A percentile compares a stretch with the other conserved stretches of the same genome.
These are phyloP conservation scores for Ruellia speciosa DNA, from an alignment of 305 asterid species.

Conservation along the genomic window DNA sequence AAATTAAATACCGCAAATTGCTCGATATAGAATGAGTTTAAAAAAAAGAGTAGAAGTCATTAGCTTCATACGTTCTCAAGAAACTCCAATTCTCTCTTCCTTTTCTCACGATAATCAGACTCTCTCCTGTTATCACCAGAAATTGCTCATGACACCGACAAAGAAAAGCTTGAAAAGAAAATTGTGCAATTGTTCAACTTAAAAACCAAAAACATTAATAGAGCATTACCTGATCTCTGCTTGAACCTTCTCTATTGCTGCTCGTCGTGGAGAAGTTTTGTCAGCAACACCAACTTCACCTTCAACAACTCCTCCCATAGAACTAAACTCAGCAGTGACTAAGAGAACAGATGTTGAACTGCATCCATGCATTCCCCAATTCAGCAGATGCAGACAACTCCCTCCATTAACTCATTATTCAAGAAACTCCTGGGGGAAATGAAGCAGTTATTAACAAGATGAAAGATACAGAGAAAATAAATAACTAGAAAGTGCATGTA, in stretches of 20 bases:
- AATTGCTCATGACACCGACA: constrained; percentile 18
- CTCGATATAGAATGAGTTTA: constrained; percentile 14
- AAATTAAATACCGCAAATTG: constrained; percentile 19
- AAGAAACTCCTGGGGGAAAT: constrained; percentile 20
- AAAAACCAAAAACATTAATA: constrained; percentile 41
- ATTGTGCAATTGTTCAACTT: constrained; percentile 7
- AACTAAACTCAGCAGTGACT: constrained; percentile 76
- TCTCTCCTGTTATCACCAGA: constrained; percentile 60
- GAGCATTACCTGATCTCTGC: constrained; percentile 82
- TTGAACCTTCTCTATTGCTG: constrained; percentile 69
- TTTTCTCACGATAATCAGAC: constrained; percentile 65
- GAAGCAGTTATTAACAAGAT: constrained; percentile 10
- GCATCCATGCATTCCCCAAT: constrained; percentile 73
- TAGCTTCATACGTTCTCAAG: constrained; percentile 73
- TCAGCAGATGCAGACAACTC: constrained; percentile 33
- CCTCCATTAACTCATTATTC: constrained; percentile 35
- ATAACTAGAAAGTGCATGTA: background rate
- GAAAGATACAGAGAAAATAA: background rate
- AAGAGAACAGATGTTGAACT: constrained; percentile 44
- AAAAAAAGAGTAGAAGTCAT: constrained; percentile 18
- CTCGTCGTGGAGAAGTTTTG: constrained; percentile 58
- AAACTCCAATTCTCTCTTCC: constrained; percentile 87
- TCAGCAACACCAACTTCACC: constrained; percentile 64
- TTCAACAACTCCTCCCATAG: constrained; percentile 92
- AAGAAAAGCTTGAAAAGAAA: constrained; percentile 11